Conservation (phyloP, 331 rosid genomes). For the Cucumis variabilis region DNA sequence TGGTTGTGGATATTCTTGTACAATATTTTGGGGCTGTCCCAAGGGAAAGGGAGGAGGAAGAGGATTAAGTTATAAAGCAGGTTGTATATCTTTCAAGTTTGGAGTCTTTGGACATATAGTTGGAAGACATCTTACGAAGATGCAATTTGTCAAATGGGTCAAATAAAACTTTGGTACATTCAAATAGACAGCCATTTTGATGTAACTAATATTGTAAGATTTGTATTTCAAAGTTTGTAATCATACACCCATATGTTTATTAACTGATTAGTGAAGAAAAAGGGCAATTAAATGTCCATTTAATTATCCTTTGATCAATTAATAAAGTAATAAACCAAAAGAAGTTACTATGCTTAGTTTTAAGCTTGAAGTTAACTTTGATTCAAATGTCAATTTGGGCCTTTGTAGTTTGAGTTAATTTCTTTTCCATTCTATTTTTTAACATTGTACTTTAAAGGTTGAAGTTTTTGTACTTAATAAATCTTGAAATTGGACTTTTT, state of each 20-base stretch:
- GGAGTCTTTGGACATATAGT: background rate
- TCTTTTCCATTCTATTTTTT: too few relatives aligned
- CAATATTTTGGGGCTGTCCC: slow-evolving; percentile 82
- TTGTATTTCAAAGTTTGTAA: slow-evolving; percentile 16
- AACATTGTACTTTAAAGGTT: too few relatives aligned
- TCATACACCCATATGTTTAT: slow-evolving; percentile 27
- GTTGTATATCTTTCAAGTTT: background rate
- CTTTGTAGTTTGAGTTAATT: too few relatives aligned
- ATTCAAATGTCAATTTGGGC: too few relatives aligned
- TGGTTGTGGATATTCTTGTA: slow-evolving; percentile 76
- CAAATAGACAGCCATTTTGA: slow-evolving; percentile 18
- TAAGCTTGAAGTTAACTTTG: too few relatives aligned
- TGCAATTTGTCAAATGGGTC: background rate
- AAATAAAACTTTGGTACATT: background rate
- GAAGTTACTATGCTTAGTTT: too few relatives aligned
- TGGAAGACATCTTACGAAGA: background rate
- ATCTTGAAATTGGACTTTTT: too few relatives aligned
- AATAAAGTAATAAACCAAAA: too few relatives aligned
- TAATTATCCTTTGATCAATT: background rate
- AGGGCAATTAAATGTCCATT: background rate
- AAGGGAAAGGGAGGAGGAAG: slow-evolving; percentile 76
- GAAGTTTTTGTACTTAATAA: too few relatives aligned
- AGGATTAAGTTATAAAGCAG: slow-evolving; percentile 39
- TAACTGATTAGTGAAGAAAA: slow-evolving; percentile 6
- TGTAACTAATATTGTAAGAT: slow-evolving; percentile 18